These are phyloP conservation scores for Tetrastigma voinierianum DNA, from an alignment of 164 flowering plant genomes.

Conservation along the genomic window DNA sequence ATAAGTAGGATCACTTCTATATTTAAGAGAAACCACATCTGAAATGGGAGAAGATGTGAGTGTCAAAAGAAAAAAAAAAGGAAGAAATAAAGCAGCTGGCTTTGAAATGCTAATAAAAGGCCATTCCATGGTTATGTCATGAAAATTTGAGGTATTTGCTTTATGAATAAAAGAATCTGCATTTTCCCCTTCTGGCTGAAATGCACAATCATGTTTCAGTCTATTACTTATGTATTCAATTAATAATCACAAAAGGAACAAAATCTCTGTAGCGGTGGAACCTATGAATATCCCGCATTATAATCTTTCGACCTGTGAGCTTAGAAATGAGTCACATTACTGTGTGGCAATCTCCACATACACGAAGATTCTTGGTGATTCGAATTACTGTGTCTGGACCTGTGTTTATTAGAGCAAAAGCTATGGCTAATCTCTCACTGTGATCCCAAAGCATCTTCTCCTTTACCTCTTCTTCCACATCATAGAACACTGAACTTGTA, in stretches of 20 bases:
- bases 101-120: background rate
- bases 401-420: constrained; percentile 40
- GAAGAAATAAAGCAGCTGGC: background rate
- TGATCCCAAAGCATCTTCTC: constrained; percentile 48
- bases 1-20: constrained; percentile 16
- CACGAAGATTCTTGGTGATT: constrained; percentile 46
- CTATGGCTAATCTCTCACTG: constrained; percentile 49
- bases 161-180: background rate
- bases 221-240: constrained; percentile 14
- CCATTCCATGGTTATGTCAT: background rate
- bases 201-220: background rate
- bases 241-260: constrained; percentile 48
- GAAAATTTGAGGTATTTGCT: background rate
- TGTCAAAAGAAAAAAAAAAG: too few relatives aligned
- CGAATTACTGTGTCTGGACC: constrained; percentile 27
- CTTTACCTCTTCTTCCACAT: constrained; percentile 37
- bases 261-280: constrained; percentile 30
- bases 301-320: constrained; percentile 33
- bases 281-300: constrained; percentile 39
- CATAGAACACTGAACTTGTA: constrained; percentile 39
- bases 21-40: constrained; percentile 10
- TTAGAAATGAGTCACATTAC: constrained; percentile 39
- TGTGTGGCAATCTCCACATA: constrained; percentile 43
- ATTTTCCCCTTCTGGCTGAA: background rate
- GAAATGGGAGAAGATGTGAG: background rate